phyloP scores from a whole-genome alignment of 805 yeast species.

The Tetrapisispora fleetii region DNA sequence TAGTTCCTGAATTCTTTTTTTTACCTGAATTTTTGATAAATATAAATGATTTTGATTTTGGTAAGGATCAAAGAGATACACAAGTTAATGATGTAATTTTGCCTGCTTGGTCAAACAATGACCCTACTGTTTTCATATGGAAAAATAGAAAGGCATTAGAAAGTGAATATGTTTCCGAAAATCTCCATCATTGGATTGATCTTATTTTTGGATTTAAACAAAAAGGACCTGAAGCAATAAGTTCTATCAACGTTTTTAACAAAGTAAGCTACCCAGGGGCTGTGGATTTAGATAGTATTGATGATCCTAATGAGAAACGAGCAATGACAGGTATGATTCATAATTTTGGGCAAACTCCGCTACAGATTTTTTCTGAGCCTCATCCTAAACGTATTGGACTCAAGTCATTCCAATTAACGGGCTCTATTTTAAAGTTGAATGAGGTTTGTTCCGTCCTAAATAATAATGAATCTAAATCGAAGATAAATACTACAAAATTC shows the following conservation, averaged over 20 bases:
- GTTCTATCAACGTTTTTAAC: constrained; percentile 68
- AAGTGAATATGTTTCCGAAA: constrained; percentile 66
- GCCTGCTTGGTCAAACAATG: constrained; percentile 79
- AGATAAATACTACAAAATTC: background rate
- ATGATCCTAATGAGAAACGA: constrained; percentile 61
- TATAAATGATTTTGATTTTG: constrained; percentile 58
- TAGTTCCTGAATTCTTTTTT: constrained; percentile 78
- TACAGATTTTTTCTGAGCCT: constrained; percentile 56
- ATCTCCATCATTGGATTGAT: constrained; percentile 79
- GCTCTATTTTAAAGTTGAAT: background rate
- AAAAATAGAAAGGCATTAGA: constrained; percentile 79
- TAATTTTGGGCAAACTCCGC: constrained; percentile 87
- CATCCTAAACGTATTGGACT: constrained; percentile 40
- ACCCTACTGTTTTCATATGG: constrained; percentile 61
- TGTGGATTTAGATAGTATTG: constrained; percentile 60
- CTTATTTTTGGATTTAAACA: constrained; percentile 75
- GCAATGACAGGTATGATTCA: constrained; percentile 80
- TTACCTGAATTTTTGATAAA: constrained; percentile 71
- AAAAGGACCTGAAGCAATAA: constrained; percentile 57
- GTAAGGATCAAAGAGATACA: constrained; percentile 51
- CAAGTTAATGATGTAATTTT: constrained; percentile 51
- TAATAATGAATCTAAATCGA: background rate
- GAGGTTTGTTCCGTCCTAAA: background rate
- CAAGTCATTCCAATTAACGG: background rate
- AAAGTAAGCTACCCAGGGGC: constrained; percentile 80